A percentile compares a stretch with the other conserved stretches of the same genome.
Conservation (phyloP, 805 yeast species). For the Saccharomycopsis schoenii region DNA sequence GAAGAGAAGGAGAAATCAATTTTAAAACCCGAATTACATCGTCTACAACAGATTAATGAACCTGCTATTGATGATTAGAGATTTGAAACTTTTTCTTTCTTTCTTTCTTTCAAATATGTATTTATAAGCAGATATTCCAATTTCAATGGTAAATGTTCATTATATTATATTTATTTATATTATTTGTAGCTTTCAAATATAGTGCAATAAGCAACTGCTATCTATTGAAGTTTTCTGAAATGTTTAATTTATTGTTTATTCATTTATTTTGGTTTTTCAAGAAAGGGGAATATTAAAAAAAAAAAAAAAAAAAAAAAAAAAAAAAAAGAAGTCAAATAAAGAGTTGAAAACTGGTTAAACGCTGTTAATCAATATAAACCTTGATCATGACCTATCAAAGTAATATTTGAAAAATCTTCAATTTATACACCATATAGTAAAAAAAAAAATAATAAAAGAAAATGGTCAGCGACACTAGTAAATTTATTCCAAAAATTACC, state of each 20-base stretch:
- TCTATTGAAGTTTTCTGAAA: too few species aligned
- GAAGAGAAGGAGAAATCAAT: neutral
- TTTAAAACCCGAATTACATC: neutral
- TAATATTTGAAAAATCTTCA: too few species aligned
- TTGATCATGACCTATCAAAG: too few species aligned
- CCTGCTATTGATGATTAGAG: neutral
- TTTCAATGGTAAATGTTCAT: neutral
- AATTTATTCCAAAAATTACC: neutral
- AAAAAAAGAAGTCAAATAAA: too few species aligned
- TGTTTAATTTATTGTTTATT: too few species aligned
- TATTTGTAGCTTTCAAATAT: neutral
- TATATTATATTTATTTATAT: neutral
- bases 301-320: too few species aligned
- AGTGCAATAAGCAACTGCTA: neutral
- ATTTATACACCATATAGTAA: neutral
- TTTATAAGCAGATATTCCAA: too few species aligned
- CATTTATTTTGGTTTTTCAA: neutral
- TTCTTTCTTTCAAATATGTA: neutral
- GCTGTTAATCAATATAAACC: too few species aligned
- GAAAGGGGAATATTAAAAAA: too few species aligned
- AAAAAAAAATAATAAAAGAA: neutral
- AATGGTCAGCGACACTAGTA: neutral
- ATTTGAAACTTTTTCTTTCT: neutral
- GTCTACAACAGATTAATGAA: neutral
- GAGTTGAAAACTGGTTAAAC: too few species aligned